phyloP scores from a whole-genome alignment of 2,329 filamentous ascomycete genomes.

The Fusarium sp. region DNA sequence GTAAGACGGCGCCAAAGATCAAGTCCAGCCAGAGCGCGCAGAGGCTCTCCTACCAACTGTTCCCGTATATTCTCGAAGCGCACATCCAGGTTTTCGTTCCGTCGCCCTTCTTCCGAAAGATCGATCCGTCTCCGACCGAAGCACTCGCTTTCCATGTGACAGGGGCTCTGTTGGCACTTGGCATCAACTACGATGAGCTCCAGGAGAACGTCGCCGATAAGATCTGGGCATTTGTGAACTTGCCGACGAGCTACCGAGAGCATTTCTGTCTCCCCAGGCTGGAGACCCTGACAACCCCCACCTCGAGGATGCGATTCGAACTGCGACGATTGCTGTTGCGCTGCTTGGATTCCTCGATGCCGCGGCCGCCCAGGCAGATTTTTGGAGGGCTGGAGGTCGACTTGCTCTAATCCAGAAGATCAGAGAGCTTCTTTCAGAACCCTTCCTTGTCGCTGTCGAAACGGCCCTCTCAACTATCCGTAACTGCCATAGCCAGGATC shows the following conservation, averaged over 20 bases:
- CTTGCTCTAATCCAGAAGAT: constrained; percentile 79
- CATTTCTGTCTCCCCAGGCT: constrained; percentile 65
- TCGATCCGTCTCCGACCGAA: constrained; percentile 92
- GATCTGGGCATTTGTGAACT: constrained; percentile 77
- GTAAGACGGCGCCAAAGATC: constrained; percentile 86
- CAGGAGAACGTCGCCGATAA: constrained; percentile 74
- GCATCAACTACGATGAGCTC: constrained; percentile 76
- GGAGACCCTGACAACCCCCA: constrained; percentile 69
- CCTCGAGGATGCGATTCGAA: constrained; percentile 74
- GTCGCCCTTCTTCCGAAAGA: constrained; percentile 84
- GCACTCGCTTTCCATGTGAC: constrained; percentile 83
- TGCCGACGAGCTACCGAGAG: constrained; percentile 73
- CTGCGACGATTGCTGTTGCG: constrained; percentile 83
- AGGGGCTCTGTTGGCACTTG: constrained; percentile 83
- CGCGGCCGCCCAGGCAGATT: constrained; percentile 79
- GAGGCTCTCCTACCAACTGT: constrained; percentile 81
- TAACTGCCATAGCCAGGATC: constrained; percentile 76
- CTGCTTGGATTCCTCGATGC: constrained; percentile 92
- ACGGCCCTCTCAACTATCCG: constrained; percentile 91
- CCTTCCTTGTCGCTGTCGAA: constrained; percentile 87
- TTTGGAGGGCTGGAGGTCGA: constrained; percentile 83
- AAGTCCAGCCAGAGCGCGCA: constrained; percentile 78
- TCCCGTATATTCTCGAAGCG: constrained; percentile 87
- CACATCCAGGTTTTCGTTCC: constrained; percentile 81
- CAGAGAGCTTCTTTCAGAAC: constrained; percentile 81